Base-by-base conservation (phyloP, 768 basidiomycete species). In the Amanita brunnescens region DNA sequence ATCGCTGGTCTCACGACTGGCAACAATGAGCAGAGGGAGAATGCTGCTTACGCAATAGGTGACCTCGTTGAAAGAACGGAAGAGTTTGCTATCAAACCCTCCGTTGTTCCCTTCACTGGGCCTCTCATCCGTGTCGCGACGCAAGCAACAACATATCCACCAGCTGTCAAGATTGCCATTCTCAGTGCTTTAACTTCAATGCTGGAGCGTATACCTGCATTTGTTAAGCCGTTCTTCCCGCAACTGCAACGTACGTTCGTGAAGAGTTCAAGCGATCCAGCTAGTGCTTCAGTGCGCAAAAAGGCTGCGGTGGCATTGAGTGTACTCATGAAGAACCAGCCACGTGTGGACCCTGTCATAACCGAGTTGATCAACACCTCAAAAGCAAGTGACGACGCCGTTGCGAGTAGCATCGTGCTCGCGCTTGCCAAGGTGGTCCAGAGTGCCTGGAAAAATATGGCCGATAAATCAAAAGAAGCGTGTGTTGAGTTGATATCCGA, bases 161-260 rank as follows among this genome's bases (percentile, higher is more conserved):
- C 94, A 0, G 89, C 84, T 18, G 92, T 97, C 66, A 97, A 98
- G 70, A 81, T 81, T 3, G 93, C 87, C 10, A 94, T 99, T 57
- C 76, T 99, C 26, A 79, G 78, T 30, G 90, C 94, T 5, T 77
- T 99, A 45, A 80, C 83, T 0, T 80, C 83, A 18, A 90, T 97
- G 81, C 73, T 98, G 38, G 81, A 83, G 55, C 77, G 80, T 40
- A 93, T 96, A 20, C 93, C 94, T 0, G 71, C 76, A 3, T 89
- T 95, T 58, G 91, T 98, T 58, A 91, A 89, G 65, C 95, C 95
- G 2, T 98, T 98, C 83, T 97, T 97, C 78, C 96, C 95, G 2
- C 96, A 98, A 60, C 70, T 98, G 30, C 95, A 97, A 61, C 81
- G 94, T 30, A 97, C 93, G 0, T 97, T 98, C 61, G 87, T 96